Base-by-base conservation (phyloP, 2,329 filamentous ascomycete genomes). In the Botryosphaeria agaves region DNA sequence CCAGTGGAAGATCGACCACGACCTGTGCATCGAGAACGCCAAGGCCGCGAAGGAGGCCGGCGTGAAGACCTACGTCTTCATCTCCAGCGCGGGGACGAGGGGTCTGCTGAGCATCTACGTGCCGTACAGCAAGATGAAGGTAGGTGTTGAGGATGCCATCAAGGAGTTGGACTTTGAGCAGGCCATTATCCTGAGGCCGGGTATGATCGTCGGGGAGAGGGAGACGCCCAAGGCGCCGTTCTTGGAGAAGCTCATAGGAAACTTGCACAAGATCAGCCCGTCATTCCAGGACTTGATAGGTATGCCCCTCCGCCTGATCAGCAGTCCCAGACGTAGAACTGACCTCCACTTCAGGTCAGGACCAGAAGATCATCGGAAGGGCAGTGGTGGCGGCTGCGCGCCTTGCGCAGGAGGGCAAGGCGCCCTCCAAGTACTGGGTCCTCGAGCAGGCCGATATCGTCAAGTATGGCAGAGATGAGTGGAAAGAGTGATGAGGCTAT, bases 1-100 rank as follows among this genome's bases (percentile, higher is more conserved):
- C 37, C 87, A 94, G 56, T 78, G 82, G 58, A 79, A 80, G 47
- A 80, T 94, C 39, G 87, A 94, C 57, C 71, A 84, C 48, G 83
- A 89, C 46, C 62, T 93, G 26, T 92, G 92, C 53, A 53, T 91
- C 29, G 74, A 76, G 39, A 63, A 92, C 15, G 84, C 81, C 3
- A 66, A 68, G 36, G 73, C 77, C 0, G 82, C 85, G 26, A 81
- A 76, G 47, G 66, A 65, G 3, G 70, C 74, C 1, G 82, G 82
- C 20, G 67, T 71, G 7, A 71, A 71, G 40, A 76, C 76, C 2
- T 91, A 78, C 46, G 74, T 94, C 14, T 73, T 91, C 38, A 65
- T 92, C 33, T 84, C 77, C 1, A 63, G 66, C 14, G 57, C 44
- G 1, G 57, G 52, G 30, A 61, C 58, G n/a, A n/a, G n/a, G n/a